Evolutionary conservation across 2,329 filamentous ascomycete species (phyloP), one percentile per base, ranked within the genome.

Genomic region (Colletotrichum cereale): DNA sequence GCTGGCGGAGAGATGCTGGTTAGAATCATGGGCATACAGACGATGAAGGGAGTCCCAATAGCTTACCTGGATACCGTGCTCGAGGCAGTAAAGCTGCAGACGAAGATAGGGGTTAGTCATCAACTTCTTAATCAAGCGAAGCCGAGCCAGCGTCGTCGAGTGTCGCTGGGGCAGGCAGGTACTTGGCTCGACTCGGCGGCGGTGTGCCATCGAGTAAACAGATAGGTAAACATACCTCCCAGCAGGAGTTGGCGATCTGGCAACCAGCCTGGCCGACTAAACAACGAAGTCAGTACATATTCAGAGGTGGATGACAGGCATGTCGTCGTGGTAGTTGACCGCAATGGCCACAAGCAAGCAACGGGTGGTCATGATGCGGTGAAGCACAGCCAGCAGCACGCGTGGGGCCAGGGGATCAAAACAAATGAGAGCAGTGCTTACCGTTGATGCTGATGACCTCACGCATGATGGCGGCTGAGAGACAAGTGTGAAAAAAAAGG

Each of bases 171-270:
- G 31, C 40, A 21, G 34, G 62, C 40, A 64, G 55, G 34, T 47
- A 31, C 52, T 38, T 40, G 24, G 38, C 40, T 42, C 38, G 68
- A 62, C 36, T 67, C 47, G 44, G 40, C 60, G 65, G 36, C 47
- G 18, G 40, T 34, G 57, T 47, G 48, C 21, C 29, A 42, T 40
- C 40, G n/a, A 63, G 42, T 21, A 57, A 58, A 67, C 66, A 74
- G 62, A 50, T 48, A 56, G 57, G 71, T 73, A 80, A 81, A 88
- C 94, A 88, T 88, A 99, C 96, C 95, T 99, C 96, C 96, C 96
- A 99, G 92, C 96, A 98, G 80, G 96, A 96, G 90, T 99, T 99
- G 88, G 96, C 96, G 83, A 99, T 99, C 86, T 99, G 96, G 92
- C 96, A 98, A 93, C 96, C 96, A 84, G 96, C 96, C 91, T 99